phyloP scores from a whole-genome alignment of 2,329 filamentous ascomycete genomes.

The Sporothrix protearum region DNA sequence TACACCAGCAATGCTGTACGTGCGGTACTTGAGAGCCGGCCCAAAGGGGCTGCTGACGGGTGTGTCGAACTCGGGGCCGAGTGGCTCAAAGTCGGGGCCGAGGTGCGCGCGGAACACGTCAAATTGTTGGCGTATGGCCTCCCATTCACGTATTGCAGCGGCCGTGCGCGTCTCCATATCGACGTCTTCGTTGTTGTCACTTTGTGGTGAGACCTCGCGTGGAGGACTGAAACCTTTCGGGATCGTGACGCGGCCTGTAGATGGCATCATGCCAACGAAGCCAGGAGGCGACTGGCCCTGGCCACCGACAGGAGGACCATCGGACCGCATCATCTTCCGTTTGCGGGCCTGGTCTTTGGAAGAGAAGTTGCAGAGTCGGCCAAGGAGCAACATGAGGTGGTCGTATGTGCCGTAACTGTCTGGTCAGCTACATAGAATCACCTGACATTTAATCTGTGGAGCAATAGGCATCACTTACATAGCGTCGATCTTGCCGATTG shows the following conservation, averaged over 20 bases:
- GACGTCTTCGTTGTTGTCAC: constrained; percentile 47
- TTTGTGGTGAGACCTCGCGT: constrained; percentile 41
- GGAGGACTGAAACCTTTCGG: constrained; percentile 56
- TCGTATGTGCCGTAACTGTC: constrained; percentile 78
- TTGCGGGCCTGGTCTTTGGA: constrained; percentile 76
- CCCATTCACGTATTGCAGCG: constrained; percentile 76
- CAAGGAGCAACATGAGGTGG: constrained; percentile 77
- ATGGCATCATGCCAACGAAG: constrained; percentile 56
- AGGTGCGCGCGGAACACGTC: constrained; percentile 62
- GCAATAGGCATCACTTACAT: constrained; percentile 49
- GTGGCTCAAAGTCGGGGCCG: constrained; percentile 70
- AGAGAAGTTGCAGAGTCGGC: constrained; percentile 73
- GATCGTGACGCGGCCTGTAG: constrained; percentile 47
- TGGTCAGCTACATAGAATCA: background rate
- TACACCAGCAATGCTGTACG: constrained; percentile 79
- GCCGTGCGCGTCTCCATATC: constrained; percentile 63
- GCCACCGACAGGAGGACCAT: constrained; percentile 25
- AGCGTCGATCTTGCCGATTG: constrained; percentile 71
- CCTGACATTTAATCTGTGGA: no score
- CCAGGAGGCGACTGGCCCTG: constrained; percentile 42
- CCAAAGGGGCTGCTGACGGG: constrained; percentile 75
- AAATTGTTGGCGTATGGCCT: constrained; percentile 68
- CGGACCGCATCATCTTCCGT: constrained; percentile 56
- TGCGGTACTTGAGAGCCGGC: constrained; percentile 73
- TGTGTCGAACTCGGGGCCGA: constrained; percentile 63